Conservation (phyloP, 768 basidiomycete genomes). For the Paxillus rubicundulus region DNA sequence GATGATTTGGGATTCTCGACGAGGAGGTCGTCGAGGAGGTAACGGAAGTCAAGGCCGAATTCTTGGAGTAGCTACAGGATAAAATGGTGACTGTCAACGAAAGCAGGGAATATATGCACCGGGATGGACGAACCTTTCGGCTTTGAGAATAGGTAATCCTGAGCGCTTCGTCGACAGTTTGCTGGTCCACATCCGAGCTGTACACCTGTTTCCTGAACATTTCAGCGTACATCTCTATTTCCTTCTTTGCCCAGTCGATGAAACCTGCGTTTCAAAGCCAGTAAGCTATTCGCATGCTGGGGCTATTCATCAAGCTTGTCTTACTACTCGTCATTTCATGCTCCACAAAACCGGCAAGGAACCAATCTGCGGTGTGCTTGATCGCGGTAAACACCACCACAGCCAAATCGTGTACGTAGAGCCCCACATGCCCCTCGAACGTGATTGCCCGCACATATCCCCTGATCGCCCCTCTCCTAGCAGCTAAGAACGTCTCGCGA, state of each 20-base stretch:
- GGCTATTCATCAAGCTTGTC: conserved; percentile 26
- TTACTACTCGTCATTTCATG: conserved; percentile 89
- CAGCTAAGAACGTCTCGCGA: conserved; percentile 75
- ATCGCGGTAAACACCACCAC: conserved; percentile 91
- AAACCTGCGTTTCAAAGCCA: conserved; percentile 55
- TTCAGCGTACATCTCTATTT: conserved; percentile 78
- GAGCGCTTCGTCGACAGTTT: conserved; percentile 74
- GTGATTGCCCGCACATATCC: conserved; percentile 81
- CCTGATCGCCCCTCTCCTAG: conserved; percentile 71
- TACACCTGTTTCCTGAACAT: conserved; percentile 92
- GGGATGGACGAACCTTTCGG: conserved; percentile 57
- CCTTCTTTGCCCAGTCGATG: conserved; percentile 89
- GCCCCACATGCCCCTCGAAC: conserved; percentile 84
- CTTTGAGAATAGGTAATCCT: conserved; percentile 78
- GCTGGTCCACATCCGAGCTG: conserved; percentile 68
- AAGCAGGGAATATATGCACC: not conserved
- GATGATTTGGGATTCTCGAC: conserved; percentile 46
- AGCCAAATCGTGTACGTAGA: conserved; percentile 85
- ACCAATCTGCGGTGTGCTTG: conserved; percentile 99
- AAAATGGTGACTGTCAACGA: not conserved
- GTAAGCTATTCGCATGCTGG: not conserved
- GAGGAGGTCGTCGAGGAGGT: conserved; percentile 78
- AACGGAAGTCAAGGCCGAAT: conserved; percentile 91
- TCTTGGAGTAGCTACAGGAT: conserved; percentile 74
- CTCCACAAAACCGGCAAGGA: conserved; percentile 91